Percentiles rank a stretch among this genome's conserved stretches.
Conservation (phyloP, 2,329 filamentous ascomycete genomes). For the Capronia americana region DNA sequence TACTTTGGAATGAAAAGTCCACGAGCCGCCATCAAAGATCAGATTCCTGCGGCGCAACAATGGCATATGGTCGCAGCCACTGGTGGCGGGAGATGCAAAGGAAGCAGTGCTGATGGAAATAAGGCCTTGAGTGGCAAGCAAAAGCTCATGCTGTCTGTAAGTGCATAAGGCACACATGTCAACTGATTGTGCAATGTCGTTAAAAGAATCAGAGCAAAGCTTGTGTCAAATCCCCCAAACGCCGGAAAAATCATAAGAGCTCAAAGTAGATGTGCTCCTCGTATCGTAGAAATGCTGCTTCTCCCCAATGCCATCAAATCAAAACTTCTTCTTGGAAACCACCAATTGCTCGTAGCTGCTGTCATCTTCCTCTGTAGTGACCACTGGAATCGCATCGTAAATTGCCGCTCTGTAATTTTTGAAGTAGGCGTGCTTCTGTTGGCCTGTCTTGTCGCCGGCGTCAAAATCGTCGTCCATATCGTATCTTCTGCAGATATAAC, state of each 20-base stretch:
- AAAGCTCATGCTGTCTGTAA: not conserved
- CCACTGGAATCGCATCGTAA: not conserved
- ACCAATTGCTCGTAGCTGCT: not conserved
- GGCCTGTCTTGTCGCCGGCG: conserved; percentile 2
- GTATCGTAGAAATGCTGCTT: not conserved
- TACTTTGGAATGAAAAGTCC: not conserved
- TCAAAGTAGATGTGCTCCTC: not conserved
- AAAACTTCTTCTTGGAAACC: not conserved
- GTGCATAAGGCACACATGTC: conserved; percentile 3
- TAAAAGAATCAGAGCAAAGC: not conserved
- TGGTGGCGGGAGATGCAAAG: not conserved
- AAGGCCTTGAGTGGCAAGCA: not conserved
- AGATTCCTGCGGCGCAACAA: not conserved
- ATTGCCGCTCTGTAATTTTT: conserved; percentile 21
- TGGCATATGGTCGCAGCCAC: not conserved
- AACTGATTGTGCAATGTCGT: not conserved
- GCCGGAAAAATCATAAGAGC: not conserved
- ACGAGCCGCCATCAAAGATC: not conserved
- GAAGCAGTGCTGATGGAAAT: not conserved
- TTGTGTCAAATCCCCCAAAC: not conserved
- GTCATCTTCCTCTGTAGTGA: not conserved
- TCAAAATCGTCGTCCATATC: conserved; percentile 36
- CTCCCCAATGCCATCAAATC: not conserved
- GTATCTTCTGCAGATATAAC: conserved; percentile 25
- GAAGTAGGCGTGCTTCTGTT: conserved; percentile 14